Conservation (phyloP, 768 basidiomycete genomes). For the Calocera viscosa region DNA sequence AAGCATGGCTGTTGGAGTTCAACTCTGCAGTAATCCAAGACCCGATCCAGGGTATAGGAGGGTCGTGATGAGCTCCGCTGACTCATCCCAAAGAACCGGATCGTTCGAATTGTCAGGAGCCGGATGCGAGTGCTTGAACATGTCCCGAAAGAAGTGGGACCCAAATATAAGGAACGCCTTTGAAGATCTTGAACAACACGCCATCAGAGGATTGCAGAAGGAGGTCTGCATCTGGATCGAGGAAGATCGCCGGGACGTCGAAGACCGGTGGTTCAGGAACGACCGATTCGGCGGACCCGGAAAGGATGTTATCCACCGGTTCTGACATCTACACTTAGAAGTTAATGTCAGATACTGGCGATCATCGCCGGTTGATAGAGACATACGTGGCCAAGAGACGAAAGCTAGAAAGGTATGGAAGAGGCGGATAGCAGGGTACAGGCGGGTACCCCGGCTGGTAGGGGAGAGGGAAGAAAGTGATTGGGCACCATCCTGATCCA, state of each 20-base stretch:
- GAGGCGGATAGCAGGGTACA: too few relatives aligned
- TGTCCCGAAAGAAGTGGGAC: slow-evolving; percentile 13
- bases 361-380: too few relatives aligned
- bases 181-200: slow-evolving; percentile 7
- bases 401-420: too few relatives aligned
- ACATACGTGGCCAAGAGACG: too few relatives aligned
- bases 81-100: background rate
- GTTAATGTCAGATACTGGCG: too few relatives aligned
- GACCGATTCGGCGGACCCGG: too few relatives aligned
- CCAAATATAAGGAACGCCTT: slow-evolving; percentile 6
- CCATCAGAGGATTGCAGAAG: slow-evolving; percentile 10
- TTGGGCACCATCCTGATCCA: too few relatives aligned
- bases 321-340: too few relatives aligned
- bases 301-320: too few relatives aligned
- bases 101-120: background rate
- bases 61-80: background rate
- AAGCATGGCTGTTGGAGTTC: background rate
- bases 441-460: too few relatives aligned
- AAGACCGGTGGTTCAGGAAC: too few relatives aligned
- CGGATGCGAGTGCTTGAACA: slow-evolving; percentile 10
- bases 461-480: too few relatives aligned
- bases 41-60: background rate
- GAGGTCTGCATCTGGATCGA: background rate
- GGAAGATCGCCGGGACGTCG: background rate
- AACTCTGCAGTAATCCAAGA: background rate